Conservation (phyloP, 352 stramenopile genomes). For the Pythium phragmiticola region DNA sequence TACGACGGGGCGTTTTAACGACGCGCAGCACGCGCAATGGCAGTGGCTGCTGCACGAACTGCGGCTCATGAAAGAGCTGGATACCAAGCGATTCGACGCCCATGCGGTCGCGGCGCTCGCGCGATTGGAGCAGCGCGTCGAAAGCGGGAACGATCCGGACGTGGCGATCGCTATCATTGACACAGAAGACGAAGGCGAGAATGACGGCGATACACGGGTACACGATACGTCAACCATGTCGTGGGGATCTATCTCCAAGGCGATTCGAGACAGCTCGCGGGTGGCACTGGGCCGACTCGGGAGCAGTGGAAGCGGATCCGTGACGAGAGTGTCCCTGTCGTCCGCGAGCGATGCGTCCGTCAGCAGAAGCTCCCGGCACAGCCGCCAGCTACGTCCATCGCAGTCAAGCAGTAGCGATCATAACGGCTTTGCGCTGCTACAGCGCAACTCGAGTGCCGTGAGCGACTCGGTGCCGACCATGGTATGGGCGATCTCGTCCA, state of each 20-base stretch:
- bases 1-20: neutral
- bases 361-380: neutral
- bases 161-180: neutral
- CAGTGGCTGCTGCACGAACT: slow-evolving; percentile 18
- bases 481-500: slow-evolving; percentile 17
- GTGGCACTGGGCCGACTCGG: slow-evolving; percentile 4
- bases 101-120: neutral
- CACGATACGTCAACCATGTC: neutral
- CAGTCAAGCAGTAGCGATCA: neutral
- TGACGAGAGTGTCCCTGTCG: neutral
- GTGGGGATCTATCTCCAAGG: slow-evolving; percentile 9
- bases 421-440: slow-evolving; percentile 11
- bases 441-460: slow-evolving; percentile 16
- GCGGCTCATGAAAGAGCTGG: slow-evolving; percentile 15
- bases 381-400: neutral
- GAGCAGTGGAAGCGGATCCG: neutral
- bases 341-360: neutral
- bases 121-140: slow-evolving; percentile 9
- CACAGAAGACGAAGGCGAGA: neutral
- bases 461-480: slow-evolving; percentile 18
- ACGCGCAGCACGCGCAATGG: slow-evolving; percentile 6
- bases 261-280: slow-evolving; percentile 2
- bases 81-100: slow-evolving; percentile 16
- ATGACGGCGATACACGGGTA: neutral
- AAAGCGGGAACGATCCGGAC: neutral